Base-by-base conservation (phyloP, 2,329 filamentous ascomycete genomes). In the Leptosphaerulina australis region DNA sequence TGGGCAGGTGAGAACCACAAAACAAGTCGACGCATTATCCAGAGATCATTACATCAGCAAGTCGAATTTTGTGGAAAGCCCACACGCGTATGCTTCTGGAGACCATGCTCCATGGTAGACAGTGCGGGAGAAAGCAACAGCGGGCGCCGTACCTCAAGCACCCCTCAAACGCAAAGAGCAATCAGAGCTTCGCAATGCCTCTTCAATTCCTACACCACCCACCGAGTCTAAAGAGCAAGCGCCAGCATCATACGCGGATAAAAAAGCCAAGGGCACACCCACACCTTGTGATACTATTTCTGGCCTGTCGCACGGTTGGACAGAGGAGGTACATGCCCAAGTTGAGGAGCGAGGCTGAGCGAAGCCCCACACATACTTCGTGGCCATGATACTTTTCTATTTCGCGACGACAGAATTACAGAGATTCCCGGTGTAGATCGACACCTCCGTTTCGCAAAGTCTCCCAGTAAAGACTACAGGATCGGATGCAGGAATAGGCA, bases 301-400 rank as follows among this genome's bases (percentile, higher is more conserved):
- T 14, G 37, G 48, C 11, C 11, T 38, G 35, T 46, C 34, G 43
- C 44, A 25, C 28, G 34, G 20, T 44, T 35, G 15, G 35, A 39
- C 11, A 17, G 17, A 33, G 29, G 30, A 50, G 35, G 30, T 22
- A 46, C 41, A 41, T 50, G 36, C 41, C 36, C 40, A 46, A 26
- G 48, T 33, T 50, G 20, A 25, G 43, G 36, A 50, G 21, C 41
- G 48, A 51, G 48, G 48, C 48, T 46, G 41, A 51, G 48, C 43
- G 45, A 28, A 34, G 41, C 36, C 48, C 48, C 48, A 51, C 48
- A 46, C 48, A 15, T 31, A 26, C 30, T 35, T 21, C n/a, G 15
- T 35, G 47, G 29, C 35, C 38, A 21, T 35, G 30, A 44, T 35
- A 14, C 24, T 45, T n/a, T 37, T 41, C 48, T 51, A 51, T 51